Percentiles rank a stretch among this genome's conserved stretches.
These are phyloP conservation scores for Fomitopsis pulvina DNA, from an alignment of 768 basidiomycete species.

Conservation along the genomic window DNA sequence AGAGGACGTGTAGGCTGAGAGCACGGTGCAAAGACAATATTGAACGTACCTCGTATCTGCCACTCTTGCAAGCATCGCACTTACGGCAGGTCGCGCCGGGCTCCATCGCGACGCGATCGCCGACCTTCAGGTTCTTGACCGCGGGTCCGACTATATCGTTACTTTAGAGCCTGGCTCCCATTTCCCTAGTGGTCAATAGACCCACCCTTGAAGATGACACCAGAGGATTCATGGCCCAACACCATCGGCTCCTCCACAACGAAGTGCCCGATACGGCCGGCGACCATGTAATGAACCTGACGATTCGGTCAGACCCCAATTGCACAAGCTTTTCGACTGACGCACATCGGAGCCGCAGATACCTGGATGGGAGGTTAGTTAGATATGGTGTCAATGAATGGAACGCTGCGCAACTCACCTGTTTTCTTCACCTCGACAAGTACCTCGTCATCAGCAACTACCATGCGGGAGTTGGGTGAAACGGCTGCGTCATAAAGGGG, in stretches of 20 bases:
- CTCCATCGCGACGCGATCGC: slow-evolving; percentile 89
- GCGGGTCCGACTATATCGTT: slow-evolving; percentile 54
- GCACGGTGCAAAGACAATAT: not conserved
- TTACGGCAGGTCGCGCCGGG: slow-evolving; percentile 81
- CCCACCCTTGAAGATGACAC: slow-evolving; percentile 63
- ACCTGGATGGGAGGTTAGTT: slow-evolving; percentile 35
- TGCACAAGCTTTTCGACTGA: slow-evolving; percentile 10
- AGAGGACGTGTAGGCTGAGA: not conserved
- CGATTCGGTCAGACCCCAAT: slow-evolving; percentile 5
- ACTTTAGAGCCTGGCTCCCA: not conserved
- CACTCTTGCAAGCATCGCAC: slow-evolving; percentile 81
- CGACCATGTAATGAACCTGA: slow-evolving; percentile 73
- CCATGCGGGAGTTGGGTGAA: slow-evolving; percentile 3
- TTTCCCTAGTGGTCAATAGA: not conserved
- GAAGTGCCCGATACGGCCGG: slow-evolving; percentile 77
- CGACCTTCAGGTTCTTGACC: slow-evolving; percentile 70
- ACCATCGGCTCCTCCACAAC: slow-evolving; percentile 81
- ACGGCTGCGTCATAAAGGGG: not conserved
- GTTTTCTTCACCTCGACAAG: slow-evolving; percentile 91
- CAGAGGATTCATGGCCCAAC: slow-evolving; percentile 91
- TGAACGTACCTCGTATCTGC: slow-evolving; percentile 65
- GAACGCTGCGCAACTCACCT: slow-evolving; percentile 38
- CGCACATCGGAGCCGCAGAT: slow-evolving; percentile 88
- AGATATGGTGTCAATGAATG: not conserved
- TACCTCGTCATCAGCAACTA: slow-evolving; percentile 70